Conservation (phyloP, 1,284 basidiomycete genomes). For the Neolentinus lepideus region DNA sequence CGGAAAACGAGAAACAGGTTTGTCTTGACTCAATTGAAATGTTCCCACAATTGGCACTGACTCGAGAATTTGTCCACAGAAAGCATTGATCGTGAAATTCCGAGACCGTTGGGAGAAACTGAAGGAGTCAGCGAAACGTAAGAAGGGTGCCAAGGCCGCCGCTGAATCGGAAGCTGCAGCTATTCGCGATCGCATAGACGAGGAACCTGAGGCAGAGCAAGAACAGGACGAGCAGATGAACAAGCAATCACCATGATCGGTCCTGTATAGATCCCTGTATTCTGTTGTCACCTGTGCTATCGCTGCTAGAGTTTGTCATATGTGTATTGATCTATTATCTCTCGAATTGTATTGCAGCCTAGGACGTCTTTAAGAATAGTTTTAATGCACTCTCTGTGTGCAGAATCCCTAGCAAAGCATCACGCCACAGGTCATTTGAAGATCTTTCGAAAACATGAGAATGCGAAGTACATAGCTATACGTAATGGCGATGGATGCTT, state of each 20-base stretch:
- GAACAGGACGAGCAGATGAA: slow-evolving; percentile 19
- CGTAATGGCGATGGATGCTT: no score
- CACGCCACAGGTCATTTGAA: no score
- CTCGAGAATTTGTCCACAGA: slow-evolving; percentile 35
- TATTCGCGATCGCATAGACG: slow-evolving; percentile 60
- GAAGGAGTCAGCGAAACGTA: slow-evolving; percentile 78
- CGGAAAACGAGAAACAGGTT: slow-evolving; percentile 82
- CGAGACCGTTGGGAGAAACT: slow-evolving; percentile 84
- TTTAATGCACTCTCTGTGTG: no score
- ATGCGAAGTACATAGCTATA: no score
- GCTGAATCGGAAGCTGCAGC: slow-evolving; percentile 37
- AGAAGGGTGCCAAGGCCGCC: slow-evolving; percentile 76
- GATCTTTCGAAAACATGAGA: no score
- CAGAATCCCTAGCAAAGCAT: no score
- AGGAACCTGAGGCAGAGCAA: slow-evolving; percentile 71
- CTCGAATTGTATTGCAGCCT: not conserved
- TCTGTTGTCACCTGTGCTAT: not conserved
- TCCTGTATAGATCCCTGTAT: not conserved
- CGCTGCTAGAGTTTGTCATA: not conserved
- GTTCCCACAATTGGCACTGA: slow-evolving; percentile 8
- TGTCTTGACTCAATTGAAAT: slow-evolving; percentile 18
- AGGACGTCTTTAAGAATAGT: not conserved
- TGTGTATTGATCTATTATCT: not conserved
- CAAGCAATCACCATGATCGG: not conserved
- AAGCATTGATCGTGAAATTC: slow-evolving; percentile 78